Evolutionary conservation across 441 rosid genomes (phyloP), one percentile per base, ranked within the genome.

Genomic region (Adansonia gregorii): DNA sequence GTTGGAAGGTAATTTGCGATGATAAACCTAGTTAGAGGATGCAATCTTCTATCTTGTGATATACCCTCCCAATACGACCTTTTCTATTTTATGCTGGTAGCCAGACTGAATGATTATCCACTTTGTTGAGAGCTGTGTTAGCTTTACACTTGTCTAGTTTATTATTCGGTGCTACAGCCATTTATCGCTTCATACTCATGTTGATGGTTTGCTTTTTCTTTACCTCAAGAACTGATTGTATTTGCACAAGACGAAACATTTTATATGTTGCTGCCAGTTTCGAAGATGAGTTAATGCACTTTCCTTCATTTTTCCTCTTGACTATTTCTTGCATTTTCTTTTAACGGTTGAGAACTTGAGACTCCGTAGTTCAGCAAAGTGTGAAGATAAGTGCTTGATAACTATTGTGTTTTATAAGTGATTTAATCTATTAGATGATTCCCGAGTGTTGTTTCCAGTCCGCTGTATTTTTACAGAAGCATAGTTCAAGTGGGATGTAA

Each of bases 11-110:
- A 35, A 31, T 64, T 64, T 64, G 67, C 35, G 19, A 31, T 64
- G 67, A 14, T 46, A 31, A 64, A 15, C 46, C 49, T 65, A 65
- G 49, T 39, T 2, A 65, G 69, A 65, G 68, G 49, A 65, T 41
- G 24, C 49, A 39, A 65, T 65, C 68, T 64, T 39, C 35, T 35
- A 5, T n/a, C n/a, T 52, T 52, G 56, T 52, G 46, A 39, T 65
- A 8, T 7, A 65, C 48, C 39, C 39, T 14, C 12, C 39, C 48
- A 9, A 2, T 43, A 10, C 65, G 24, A 59, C 35, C 65, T 59
- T 59, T 59, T 59, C 1, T 24, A 11, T 15, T 17, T 65, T 66
- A 41, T 43, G 51, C 52, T 66, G 71, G 31, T 27, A 4, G 71
- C 52, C 17, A 31, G 20, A 64, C 67, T 14, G 45, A 8, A 45